Conservation (phyloP, 441 rosid species). For the Hura crepitans region DNA sequence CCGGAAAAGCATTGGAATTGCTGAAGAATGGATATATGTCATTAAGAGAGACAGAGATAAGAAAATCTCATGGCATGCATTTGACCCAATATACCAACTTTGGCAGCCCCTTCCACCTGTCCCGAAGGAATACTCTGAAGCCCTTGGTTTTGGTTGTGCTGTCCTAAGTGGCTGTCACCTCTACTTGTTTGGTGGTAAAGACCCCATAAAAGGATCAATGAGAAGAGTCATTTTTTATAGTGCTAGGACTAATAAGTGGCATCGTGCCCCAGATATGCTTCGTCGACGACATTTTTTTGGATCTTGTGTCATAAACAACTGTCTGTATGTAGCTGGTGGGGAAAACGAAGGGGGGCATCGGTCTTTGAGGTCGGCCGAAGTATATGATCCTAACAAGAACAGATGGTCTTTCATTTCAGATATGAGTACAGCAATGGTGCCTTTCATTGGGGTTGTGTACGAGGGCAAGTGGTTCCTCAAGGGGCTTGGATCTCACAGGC, state of each 20-base stretch:
- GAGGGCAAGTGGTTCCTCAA: slow-evolving; percentile 88
- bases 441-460: slow-evolving; percentile 83
- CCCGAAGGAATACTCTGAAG: slow-evolving; percentile 84
- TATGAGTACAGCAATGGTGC: slow-evolving; percentile 97
- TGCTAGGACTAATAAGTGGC: slow-evolving; percentile 93
- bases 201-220: slow-evolving; percentile 82
- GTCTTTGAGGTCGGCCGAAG: slow-evolving; percentile 83
- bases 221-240: slow-evolving; percentile 83
- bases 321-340: slow-evolving; percentile 94
- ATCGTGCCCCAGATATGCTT: slow-evolving; percentile 89
- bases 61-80: slow-evolving; percentile 83
- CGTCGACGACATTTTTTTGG: slow-evolving; percentile 87
- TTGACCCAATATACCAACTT: slow-evolving; percentile 70
- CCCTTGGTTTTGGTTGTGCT: slow-evolving; percentile 91
- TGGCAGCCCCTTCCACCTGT: slow-evolving; percentile 96
- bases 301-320: slow-evolving; percentile 83
- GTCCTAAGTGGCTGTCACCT: slow-evolving; percentile 88
- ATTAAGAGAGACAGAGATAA: slow-evolving; percentile 86
- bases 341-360: slow-evolving; percentile 91
- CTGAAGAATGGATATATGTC: slow-evolving; percentile 93
- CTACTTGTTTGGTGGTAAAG: slow-evolving; percentile 90
- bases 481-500: slow-evolving; percentile 80
- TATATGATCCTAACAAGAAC: slow-evolving; percentile 80
- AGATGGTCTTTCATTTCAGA: slow-evolving; percentile 83
- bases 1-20: slow-evolving; percentile 62